Conservation (phyloP, 2,329 filamentous ascomycete genomes). For the Colletotrichum sp. region DNA sequence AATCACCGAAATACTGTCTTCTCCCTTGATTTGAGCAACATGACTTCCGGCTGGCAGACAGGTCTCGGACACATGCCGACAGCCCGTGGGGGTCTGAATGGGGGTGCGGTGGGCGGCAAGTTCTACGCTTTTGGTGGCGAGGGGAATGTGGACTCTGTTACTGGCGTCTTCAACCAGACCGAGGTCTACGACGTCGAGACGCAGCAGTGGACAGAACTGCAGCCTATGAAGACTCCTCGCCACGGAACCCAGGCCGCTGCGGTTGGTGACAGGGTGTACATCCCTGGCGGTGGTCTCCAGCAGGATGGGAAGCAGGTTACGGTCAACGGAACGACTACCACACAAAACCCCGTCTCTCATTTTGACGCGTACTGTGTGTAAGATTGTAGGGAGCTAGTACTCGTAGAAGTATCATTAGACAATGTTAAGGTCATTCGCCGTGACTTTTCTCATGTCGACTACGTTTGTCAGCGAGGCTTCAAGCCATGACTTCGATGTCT, state of each 20-base stretch:
- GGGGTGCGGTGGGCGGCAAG: conserved; percentile 26
- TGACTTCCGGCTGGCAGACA: conserved; percentile 30
- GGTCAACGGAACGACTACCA: neutral
- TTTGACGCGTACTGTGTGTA: neutral
- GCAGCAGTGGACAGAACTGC: neutral
- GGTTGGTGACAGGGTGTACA: neutral
- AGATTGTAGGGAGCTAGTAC: neutral
- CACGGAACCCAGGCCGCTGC: neutral
- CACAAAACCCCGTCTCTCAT: neutral
- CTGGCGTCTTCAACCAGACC: neutral
- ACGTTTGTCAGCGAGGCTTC: neutral
- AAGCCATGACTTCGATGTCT: neutral
- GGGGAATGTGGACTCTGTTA: conserved; percentile 29
- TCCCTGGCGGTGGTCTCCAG: neutral
- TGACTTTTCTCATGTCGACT: neutral
- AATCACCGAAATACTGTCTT: conserved; percentile 40
- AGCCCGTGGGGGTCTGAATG: conserved; percentile 36
- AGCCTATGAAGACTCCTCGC: neutral
- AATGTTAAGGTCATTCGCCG: neutral
- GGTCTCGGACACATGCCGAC: conserved; percentile 37
- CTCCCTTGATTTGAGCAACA: conserved; percentile 31
- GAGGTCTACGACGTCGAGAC: neutral
- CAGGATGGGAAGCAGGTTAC: neutral
- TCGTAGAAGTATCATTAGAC: neutral
- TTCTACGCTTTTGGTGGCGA: conserved; percentile 44